Evolutionary conservation across 768 basidiomycete genomes (phyloP), one percentile per base, ranked within the genome.

Genomic region (Fistulinella prunicolor): DNA sequence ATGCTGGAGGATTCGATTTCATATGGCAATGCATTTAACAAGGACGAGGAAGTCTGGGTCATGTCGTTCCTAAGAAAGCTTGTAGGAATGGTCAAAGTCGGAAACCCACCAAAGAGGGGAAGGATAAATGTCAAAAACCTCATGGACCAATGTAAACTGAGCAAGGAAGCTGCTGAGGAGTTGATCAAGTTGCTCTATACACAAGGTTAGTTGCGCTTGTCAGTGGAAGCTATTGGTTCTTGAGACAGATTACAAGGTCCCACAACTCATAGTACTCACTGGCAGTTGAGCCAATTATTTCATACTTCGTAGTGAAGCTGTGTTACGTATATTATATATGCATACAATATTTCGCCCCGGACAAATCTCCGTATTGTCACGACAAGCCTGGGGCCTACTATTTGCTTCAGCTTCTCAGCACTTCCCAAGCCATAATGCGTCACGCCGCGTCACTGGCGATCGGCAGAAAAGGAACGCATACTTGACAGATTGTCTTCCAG

Each of bases 1-100:
- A 50, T 64, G 53, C 53, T 64, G 0, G 61, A 62, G 35, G 56
- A 56, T 24, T 64, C 59, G 23, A 43, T 52, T 37, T 46, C 62
- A 19, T 51, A 48, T 23, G 59, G 59, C 12, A 50, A 23, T 10
- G 30, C 49, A 19, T 55, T 60, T 17, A 40, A 12, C 42, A 53
- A 22, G 40, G 59, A 58, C 22, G 56, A 55, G 23, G 49, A 17
- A 3, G 21, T 5, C 36, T 64, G 61, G 61, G 59, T 62, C 24
- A 61, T 61, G 59, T 37, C 47, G 12, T 61, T 62, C 39, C 58
- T 62, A 51, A 61, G 5, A 32, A 58, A 7, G 36, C 39, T 62
- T 22, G 48, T 55, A 42, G 58, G 32, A 9, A 37, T 62, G 42
- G 40, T 63, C 7, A 53, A 7, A 35, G 40, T 46, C 38, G 46